phyloP scores from a whole-genome alignment of 768 basidiomycete genomes.

The Hericium coralloides region DNA sequence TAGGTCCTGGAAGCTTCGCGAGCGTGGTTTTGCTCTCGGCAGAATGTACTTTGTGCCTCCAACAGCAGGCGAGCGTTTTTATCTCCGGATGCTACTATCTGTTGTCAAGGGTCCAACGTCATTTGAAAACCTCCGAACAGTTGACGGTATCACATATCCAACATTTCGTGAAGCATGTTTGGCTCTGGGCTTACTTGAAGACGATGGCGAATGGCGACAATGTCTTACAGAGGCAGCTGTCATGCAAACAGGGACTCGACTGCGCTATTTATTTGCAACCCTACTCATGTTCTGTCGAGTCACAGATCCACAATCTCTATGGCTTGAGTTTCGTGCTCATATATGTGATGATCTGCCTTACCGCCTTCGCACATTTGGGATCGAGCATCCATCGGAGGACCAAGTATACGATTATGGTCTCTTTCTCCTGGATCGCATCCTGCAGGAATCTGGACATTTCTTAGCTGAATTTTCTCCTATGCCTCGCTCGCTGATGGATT shows the following conservation, averaged over 20 bases:
- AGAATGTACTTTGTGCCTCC: conserved; percentile 31
- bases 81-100: conserved; percentile 32
- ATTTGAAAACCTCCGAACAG: conserved; percentile 17
- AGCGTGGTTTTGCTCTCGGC: conserved; percentile 28
- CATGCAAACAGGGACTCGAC: conserved; percentile 28
- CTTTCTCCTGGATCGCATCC: conserved; percentile 25
- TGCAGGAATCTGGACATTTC: conserved; percentile 15
- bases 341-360: conserved; percentile 35
- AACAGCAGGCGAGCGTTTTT: conserved; percentile 29
- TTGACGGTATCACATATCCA: conserved; percentile 16
- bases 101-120: conserved; percentile 27
- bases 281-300: conserved; percentile 24
- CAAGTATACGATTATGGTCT: conserved; percentile 34
- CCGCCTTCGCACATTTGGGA: conserved; percentile 12
- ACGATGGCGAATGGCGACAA: conserved; percentile 31
- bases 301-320: conserved; percentile 28
- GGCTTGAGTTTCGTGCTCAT: conserved; percentile 24
- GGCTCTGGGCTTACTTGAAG: conserved; percentile 30
- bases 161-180: conserved; percentile 35
- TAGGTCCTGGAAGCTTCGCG: conserved; percentile 22
- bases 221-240: conserved; percentile 31
- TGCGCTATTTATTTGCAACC: conserved; percentile 31
- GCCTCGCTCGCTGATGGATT: conserved; percentile 22
- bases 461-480: conserved; percentile 22
- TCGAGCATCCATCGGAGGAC: conserved; percentile 20